Base-by-base conservation (phyloP, 805 yeast genomes). In the Kockiozyma suomiensis region DNA sequence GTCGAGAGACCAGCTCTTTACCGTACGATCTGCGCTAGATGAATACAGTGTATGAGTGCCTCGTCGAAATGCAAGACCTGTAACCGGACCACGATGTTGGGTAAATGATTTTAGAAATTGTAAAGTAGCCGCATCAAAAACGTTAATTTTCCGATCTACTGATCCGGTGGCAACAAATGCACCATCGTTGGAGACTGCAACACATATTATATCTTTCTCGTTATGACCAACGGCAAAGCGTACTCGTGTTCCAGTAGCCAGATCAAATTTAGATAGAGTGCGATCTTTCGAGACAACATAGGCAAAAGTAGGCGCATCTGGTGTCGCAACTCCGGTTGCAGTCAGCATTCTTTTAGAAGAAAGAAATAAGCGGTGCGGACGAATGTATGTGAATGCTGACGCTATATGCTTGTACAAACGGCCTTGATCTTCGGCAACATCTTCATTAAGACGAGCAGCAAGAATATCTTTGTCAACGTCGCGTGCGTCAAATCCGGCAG, bases 111-210 rank as follows among this genome's bases (percentile, higher is more conserved):
- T 86, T 54, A 90, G 75, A 53, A 92, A 86, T 21, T 90, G 78
- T 64, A 94, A 76, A 60, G 83, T 85, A 70, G 90, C 96, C 21
- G 87, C 79, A 62, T 92, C 87, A 96, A 97, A 93, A 35, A 94
- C 84, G 38, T 90, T 82, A 55, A 94, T 79, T 64, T 91, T 81
- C 61, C 85, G 84, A 74, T 92, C 97, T 54, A 79, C 79, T 50
- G 97, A 96, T 57, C 98, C 99, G 1, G 97, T 92, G 7, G 88
- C 96, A 10, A 94, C 88, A 70, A 79, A 90, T 67, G 81, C 86
- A 19, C 97, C 97, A 74, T 91, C 94, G 5, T 93, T 87, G 52
- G 90, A 85, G 3, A 87, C 91, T 0, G 96, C 96, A 26, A 90
- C 85, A 54, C 93, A 78, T 58, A 84, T 78, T 41, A 93, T 85